Conservation (phyloP, 345 rosid species). For the Citrus medica region DNA sequence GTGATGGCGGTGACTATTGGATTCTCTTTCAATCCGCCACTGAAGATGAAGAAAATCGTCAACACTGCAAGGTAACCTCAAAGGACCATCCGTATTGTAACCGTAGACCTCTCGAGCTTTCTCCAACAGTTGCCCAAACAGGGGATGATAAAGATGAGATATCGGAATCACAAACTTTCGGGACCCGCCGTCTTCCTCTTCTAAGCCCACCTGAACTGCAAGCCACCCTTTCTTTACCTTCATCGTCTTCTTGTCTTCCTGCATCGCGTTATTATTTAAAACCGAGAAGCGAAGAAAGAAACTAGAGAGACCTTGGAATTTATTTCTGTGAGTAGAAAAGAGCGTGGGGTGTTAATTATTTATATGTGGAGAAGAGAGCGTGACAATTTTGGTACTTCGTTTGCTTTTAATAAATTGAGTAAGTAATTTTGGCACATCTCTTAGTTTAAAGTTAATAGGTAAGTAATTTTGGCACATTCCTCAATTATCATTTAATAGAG, state of each 20-base stretch:
- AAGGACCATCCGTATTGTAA: slow-evolving; percentile 37
- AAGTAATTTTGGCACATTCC: too few relatives aligned
- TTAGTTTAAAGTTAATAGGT: too few relatives aligned
- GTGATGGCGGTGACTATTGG: slow-evolving; percentile 14
- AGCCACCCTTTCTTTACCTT: slow-evolving; percentile 56
- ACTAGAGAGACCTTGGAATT: too few relatives aligned
- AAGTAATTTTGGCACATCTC: too few relatives aligned
- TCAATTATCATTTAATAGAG: too few relatives aligned
- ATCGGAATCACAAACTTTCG: slow-evolving; percentile 39
- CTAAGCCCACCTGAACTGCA: slow-evolving; percentile 41
- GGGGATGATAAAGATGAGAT: slow-evolving; percentile 49
- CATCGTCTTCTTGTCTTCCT: slow-evolving; percentile 21
- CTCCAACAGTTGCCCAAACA: slow-evolving; percentile 35
- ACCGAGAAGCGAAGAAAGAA: too few relatives aligned
- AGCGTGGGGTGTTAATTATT: too few relatives aligned
- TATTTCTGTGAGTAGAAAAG: too few relatives aligned
- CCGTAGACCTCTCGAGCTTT: slow-evolving; percentile 41
- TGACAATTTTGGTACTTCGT: too few relatives aligned
- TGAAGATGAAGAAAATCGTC: slow-evolving; percentile 43
- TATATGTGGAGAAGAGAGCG: too few relatives aligned
- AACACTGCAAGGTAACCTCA: slow-evolving; percentile 42
- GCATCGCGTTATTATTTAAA: too few relatives aligned
- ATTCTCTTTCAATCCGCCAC: slow-evolving; percentile 39
- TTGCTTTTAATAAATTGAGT: too few relatives aligned
- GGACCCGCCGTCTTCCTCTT: slow-evolving; percentile 27